phyloP scores from a whole-genome alignment of 2,329 filamentous ascomycete species.

The Pseudogymnoascus sp. region DNA sequence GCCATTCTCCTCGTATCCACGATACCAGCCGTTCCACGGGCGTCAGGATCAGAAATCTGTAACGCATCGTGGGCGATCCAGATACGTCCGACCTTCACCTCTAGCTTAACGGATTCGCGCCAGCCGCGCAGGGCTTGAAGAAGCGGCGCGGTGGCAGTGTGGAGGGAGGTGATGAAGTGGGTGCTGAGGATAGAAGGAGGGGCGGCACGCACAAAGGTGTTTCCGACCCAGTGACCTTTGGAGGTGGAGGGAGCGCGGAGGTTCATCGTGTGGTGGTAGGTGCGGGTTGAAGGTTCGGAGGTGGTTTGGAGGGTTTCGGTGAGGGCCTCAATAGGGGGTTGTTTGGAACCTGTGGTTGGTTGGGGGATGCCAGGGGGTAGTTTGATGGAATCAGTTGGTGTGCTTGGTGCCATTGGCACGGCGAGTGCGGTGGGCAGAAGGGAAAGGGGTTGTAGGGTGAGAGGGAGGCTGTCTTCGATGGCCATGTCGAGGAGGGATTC shows the following conservation, averaged over 20 bases:
- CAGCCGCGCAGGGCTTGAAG: neutral
- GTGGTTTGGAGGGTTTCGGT: neutral
- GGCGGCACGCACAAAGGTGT: neutral
- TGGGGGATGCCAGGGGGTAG: neutral
- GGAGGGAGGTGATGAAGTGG: neutral
- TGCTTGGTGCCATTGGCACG: neutral
- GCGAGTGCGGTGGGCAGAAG: neutral
- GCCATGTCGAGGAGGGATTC: neutral
- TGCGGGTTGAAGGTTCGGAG: neutral
- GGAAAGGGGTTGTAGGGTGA: neutral
- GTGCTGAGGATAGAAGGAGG: neutral
- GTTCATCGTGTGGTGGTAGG: neutral
- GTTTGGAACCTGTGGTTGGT: neutral
- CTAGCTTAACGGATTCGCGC: neutral
- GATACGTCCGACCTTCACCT: neutral
- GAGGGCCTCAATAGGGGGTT: neutral
- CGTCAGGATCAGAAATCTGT: neutral
- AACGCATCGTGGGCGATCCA: neutral
- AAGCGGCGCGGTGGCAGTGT: neutral
- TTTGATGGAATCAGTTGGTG: neutral
- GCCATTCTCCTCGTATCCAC: neutral
- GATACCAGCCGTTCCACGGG: neutral
- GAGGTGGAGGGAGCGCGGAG: neutral
- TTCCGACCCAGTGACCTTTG: neutral
- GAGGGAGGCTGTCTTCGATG: neutral